These are phyloP conservation scores for Colletotrichum gloeosporioides DNA, from an alignment of 2,329 filamentous ascomycete species.

Conservation along the genomic window DNA sequence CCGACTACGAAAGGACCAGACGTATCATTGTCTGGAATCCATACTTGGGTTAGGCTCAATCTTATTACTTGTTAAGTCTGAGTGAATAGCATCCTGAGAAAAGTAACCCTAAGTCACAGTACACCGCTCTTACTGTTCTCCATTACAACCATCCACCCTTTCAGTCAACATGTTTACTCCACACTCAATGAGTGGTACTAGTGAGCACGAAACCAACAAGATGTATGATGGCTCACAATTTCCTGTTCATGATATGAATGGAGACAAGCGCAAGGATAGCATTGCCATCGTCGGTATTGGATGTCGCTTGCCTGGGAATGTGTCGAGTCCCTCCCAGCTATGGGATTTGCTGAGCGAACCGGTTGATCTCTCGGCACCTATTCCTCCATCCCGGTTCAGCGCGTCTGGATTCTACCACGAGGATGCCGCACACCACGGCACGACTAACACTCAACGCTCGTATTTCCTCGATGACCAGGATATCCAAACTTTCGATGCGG, in stretches of 20 bases:
- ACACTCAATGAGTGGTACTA: neutral
- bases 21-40: neutral
- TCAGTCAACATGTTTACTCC: neutral
- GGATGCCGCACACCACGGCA: constrained; percentile 2
- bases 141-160: neutral
- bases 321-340: constrained; percentile 21
- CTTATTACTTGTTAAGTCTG: too few relatives aligned
- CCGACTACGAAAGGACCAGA: neutral
- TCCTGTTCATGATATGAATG: neutral
- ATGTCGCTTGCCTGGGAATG: constrained; percentile 27
- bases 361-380: neutral
- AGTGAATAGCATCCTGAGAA: too few relatives aligned
- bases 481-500: constrained; percentile 25
- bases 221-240: neutral
- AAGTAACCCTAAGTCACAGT: neutral
- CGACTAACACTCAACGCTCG: constrained; percentile 23
- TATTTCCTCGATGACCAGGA: constrained; percentile 25
- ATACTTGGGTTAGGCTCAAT: neutral
- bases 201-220: neutral
- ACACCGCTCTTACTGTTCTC: neutral
- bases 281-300: constrained; percentile 28
- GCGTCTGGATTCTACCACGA: neutral
- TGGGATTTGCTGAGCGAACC: constrained; percentile 24
- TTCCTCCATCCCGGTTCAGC: neutral
- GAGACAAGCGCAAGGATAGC: constrained; percentile 10